Evolutionary conservation across 2,329 filamentous ascomycete species (phyloP).

Genomic region (Mollisia scopiformis): DNA sequence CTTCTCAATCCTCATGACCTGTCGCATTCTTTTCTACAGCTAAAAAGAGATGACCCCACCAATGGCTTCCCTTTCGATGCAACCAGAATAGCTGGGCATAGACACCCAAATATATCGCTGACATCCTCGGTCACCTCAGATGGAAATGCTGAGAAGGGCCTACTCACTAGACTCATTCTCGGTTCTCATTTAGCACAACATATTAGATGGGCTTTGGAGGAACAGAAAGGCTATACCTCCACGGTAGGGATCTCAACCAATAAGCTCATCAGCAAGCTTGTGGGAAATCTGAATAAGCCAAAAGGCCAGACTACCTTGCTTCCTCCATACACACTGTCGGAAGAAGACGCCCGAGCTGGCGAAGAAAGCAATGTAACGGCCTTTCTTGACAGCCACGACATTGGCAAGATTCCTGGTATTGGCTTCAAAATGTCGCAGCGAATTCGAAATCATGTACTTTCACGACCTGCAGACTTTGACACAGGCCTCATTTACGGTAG

Average conservation of each 20-base stretch:
- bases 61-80: conserved; percentile 82
- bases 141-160: conserved; percentile 2
- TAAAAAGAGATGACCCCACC: conserved; percentile 74
- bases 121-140: conserved; percentile 30
- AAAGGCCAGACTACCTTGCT: conserved; percentile 84
- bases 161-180: conserved; percentile 62
- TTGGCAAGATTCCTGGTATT: conserved; percentile 84
- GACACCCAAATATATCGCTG: conserved; percentile 21
- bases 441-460: conserved; percentile 63
- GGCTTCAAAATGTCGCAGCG: conserved; percentile 77
- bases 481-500: conserved; percentile 49
- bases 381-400: conserved; percentile 77
- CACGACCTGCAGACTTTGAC: conserved; percentile 44
- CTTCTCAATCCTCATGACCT: conserved; percentile 71
- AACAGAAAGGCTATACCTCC: conserved; percentile 80
- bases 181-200: conserved; percentile 81
- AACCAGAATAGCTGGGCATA: conserved; percentile 63
- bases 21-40: conserved; percentile 75
- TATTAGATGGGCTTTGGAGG: conserved; percentile 72
- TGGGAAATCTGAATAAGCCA: conserved; percentile 83
- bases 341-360: conserved; percentile 25
- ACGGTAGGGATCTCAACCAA: conserved; percentile 88
- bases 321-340: conserved; percentile 53
- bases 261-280: conserved; percentile 85
- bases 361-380: conserved; percentile 53